Conservation (phyloP, 352 stramenopile genomes). For the Peronospora destructor region DNA sequence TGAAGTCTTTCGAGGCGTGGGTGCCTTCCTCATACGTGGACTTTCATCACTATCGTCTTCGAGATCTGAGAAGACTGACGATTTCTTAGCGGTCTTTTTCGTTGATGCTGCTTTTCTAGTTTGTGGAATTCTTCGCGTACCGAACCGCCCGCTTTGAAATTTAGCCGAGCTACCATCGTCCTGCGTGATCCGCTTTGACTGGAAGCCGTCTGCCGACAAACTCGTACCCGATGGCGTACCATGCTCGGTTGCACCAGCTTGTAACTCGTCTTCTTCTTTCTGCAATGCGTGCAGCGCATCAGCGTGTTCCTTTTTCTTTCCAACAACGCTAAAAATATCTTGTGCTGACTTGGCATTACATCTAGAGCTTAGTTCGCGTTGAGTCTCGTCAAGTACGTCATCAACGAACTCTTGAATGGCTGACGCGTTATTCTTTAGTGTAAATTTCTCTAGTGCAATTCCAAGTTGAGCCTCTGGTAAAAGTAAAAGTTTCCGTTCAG, state of each 20-base stretch:
- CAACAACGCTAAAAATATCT: conserved; percentile 57
- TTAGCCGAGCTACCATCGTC: conserved; percentile 6
- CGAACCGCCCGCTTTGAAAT: conserved; percentile 18
- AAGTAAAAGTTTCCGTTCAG: conserved; percentile 72
- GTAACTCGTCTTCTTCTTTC: conserved; percentile 41
- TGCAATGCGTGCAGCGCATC: conserved; percentile 48
- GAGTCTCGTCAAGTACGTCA: conserved; percentile 57
- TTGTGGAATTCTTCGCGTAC: conserved; percentile 16
- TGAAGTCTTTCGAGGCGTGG: conserved; percentile 16
- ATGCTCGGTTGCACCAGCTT: conserved; percentile 1
- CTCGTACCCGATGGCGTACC: neutral
- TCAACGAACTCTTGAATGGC: conserved; percentile 78
- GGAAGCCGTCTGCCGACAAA: conserved; percentile 10
- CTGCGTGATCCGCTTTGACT: conserved; percentile 3
- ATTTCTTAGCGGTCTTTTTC: conserved; percentile 17
- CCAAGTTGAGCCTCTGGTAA: conserved; percentile 60
- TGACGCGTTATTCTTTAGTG: conserved; percentile 72
- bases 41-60: conserved; percentile 26
- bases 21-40: conserved; percentile 21
- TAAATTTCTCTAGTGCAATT: conserved; percentile 72
- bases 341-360: conserved; percentile 46
- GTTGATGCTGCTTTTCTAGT: conserved; percentile 6
- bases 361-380: conserved; percentile 49
- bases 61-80: conserved; percentile 25
- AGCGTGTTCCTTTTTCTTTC: conserved; percentile 54